phyloP scores from a whole-genome alignment of 2,329 filamentous ascomycete genomes.

The Hymenoscyphus repandus region DNA sequence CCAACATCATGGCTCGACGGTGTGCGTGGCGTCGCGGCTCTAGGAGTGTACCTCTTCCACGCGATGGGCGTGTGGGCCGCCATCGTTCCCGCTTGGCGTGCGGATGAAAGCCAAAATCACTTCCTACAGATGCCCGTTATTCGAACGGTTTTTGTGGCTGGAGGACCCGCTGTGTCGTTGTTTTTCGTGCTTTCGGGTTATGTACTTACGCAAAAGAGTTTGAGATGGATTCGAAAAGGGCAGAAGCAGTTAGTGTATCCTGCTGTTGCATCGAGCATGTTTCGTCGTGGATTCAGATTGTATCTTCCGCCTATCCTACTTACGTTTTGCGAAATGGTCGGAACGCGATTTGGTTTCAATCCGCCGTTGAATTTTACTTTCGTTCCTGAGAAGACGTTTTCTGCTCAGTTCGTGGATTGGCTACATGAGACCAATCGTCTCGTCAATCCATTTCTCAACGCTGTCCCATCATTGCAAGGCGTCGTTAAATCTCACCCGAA shows the following conservation, averaged over 20 bases:
- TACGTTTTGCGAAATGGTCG: constrained; percentile 33
- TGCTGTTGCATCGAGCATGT: constrained; percentile 39
- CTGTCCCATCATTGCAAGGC: constrained; percentile 14
- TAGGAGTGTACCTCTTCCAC: constrained; percentile 43
- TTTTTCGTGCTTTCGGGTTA: constrained; percentile 47
- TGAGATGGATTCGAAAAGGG: constrained; percentile 34
- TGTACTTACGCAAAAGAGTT: constrained; percentile 39
- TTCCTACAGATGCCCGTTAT: constrained; percentile 39
- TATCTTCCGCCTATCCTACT: constrained; percentile 39
- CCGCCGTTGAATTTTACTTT: constrained; percentile 33
- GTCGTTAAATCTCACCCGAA: constrained; percentile 14
- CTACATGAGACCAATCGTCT: constrained; percentile 17
- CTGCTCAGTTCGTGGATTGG: constrained; percentile 22
- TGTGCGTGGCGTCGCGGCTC: constrained; percentile 41
- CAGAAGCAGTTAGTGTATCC: constrained; percentile 33
- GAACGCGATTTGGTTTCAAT: constrained; percentile 19
- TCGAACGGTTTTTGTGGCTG: constrained; percentile 37
- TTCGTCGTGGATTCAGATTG: constrained; percentile 40
- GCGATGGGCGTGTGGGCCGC: constrained; percentile 33
- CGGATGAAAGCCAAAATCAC: constrained; percentile 31
- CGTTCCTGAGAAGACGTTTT: constrained; percentile 21
- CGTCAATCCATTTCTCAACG: constrained; percentile 20
- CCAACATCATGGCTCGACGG: constrained; percentile 43
- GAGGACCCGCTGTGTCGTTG: constrained; percentile 42
- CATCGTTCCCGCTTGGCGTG: constrained; percentile 21